Conservation (phyloP, 139 green algal genomes). For the Chlorella sp. region DNA sequence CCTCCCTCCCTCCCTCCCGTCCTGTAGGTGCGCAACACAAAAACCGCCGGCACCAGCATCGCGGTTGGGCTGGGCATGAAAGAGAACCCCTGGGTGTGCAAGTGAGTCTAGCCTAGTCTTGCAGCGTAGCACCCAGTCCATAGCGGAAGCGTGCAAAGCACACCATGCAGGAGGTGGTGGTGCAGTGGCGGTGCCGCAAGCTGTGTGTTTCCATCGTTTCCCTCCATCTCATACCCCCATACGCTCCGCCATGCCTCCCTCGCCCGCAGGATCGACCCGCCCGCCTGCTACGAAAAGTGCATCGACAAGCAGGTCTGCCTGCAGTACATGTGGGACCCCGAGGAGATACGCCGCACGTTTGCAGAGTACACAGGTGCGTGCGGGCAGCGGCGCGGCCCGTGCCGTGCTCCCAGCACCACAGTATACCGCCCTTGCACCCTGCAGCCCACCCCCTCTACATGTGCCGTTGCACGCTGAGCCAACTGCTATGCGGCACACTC, state of each 20-base stretch:
- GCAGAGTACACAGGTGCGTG: slow-evolving; percentile 9
- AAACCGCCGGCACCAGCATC: slow-evolving; percentile 23
- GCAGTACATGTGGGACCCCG: slow-evolving; percentile 18
- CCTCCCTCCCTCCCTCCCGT: background rate
- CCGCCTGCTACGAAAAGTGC: slow-evolving; percentile 21
- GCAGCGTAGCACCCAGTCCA: too few species aligned
- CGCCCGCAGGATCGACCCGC: background rate
- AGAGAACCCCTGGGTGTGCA: slow-evolving; percentile 18
- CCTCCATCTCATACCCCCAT: too few species aligned
- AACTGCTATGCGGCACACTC: too few species aligned
- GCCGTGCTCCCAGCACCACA: too few species aligned
- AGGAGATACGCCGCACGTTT: background rate
- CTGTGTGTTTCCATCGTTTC: too few species aligned
- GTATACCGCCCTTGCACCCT: background rate
- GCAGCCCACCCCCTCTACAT: background rate
- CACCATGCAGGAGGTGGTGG: too few species aligned
- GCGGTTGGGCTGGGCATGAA: slow-evolving; percentile 11
- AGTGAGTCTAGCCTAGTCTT: too few species aligned
- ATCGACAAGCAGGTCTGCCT: slow-evolving; percentile 16
- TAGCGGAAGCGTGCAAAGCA: too few species aligned
- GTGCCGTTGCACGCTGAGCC: background rate
- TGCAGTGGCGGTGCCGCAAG: too few species aligned
- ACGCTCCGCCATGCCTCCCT: too few species aligned
- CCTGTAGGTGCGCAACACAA: slow-evolving; percentile 21
- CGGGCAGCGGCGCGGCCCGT: background rate